These are phyloP conservation scores for Aspergillus heteromorphus DNA, from an alignment of 495 filamentous ascomycete species.

Conservation along the genomic window DNA sequence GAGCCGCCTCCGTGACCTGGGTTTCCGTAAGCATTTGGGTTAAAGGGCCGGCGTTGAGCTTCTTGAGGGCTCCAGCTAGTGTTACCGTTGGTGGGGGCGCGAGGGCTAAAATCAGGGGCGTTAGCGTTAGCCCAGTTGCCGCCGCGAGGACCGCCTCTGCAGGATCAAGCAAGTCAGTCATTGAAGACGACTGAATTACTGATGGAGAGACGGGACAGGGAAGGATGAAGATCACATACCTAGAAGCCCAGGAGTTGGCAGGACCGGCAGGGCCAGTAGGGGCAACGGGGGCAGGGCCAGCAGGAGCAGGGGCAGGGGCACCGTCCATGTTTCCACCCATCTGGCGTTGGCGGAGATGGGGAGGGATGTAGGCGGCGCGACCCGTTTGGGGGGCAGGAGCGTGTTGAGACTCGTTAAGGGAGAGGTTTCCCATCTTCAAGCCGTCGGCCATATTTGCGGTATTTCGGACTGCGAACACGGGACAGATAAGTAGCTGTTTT, in stretches of 20 bases:
- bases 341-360: slow-evolving; percentile 73
- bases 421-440: slow-evolving; percentile 84
- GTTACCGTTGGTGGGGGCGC: slow-evolving; percentile 45
- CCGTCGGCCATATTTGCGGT: slow-evolving; percentile 83
- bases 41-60: slow-evolving; percentile 43
- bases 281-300: not conserved
- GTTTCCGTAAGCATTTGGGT: slow-evolving; percentile 65
- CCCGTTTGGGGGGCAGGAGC: slow-evolving; percentile 48
- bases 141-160: slow-evolving; percentile 45
- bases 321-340: slow-evolving; percentile 41
- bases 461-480: slow-evolving; percentile 13
- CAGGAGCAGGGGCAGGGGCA: slow-evolving; percentile 22
- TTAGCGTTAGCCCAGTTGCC: slow-evolving; percentile 63
- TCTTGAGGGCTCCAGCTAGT: slow-evolving; percentile 33
- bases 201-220: not conserved
- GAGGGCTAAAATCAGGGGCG: slow-evolving; percentile 65
- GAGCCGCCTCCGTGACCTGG: slow-evolving; percentile 45
- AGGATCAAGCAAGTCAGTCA: slow-evolving; percentile 6
- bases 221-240: slow-evolving; percentile 29
- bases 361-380: slow-evolving; percentile 88
- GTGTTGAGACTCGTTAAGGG: slow-evolving; percentile 67
- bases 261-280: slow-evolving; percentile 24
- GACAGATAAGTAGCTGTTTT: slow-evolving; percentile 9
- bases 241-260: slow-evolving; percentile 26
- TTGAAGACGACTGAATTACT: not conserved